These are phyloP conservation scores for Suhomyces sp. DNA, from an alignment of 805 yeast species.

Conservation along the genomic window DNA sequence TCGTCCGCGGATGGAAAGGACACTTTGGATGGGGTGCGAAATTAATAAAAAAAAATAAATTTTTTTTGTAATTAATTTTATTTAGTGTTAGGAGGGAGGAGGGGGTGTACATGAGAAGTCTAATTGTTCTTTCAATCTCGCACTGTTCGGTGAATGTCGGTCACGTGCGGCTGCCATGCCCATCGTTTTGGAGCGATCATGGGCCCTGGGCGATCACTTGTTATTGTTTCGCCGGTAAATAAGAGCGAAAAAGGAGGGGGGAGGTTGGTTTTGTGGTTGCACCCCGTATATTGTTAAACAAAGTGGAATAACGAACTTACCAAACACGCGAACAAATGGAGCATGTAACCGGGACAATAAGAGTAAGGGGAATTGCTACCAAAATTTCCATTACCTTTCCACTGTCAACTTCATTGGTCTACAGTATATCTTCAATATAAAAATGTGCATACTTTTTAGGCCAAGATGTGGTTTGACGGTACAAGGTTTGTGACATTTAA, in stretches of 20 bases:
- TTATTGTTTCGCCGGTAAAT: not conserved
- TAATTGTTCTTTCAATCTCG: not conserved
- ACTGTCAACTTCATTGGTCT: not conserved
- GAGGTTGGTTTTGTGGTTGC: not conserved
- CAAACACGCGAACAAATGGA: not conserved
- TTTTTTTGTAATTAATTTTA: not conserved
- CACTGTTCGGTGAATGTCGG: not conserved
- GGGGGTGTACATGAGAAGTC: not conserved
- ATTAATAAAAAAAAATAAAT: not conserved
- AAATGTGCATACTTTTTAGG: not conserved
- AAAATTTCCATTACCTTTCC: not conserved
- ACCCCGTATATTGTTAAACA: not conserved
- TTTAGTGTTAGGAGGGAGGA: not conserved
- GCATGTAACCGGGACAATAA: not conserved
- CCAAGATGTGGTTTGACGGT: not conserved
- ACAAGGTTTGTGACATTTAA: not conserved
- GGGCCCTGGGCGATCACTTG: not conserved
- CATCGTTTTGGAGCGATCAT: not conserved
- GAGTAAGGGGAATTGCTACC: not conserved
- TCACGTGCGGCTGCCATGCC: not conserved
- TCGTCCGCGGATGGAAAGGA: constrained; percentile 2
- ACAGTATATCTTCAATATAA: no score
- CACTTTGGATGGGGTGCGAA: constrained; percentile 1
- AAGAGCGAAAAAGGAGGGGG: not conserved
- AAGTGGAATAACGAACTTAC: not conserved